phyloP scores from a whole-genome alignment of 2,329 filamentous ascomycete genomes.

The Colletotrichum siamense region DNA sequence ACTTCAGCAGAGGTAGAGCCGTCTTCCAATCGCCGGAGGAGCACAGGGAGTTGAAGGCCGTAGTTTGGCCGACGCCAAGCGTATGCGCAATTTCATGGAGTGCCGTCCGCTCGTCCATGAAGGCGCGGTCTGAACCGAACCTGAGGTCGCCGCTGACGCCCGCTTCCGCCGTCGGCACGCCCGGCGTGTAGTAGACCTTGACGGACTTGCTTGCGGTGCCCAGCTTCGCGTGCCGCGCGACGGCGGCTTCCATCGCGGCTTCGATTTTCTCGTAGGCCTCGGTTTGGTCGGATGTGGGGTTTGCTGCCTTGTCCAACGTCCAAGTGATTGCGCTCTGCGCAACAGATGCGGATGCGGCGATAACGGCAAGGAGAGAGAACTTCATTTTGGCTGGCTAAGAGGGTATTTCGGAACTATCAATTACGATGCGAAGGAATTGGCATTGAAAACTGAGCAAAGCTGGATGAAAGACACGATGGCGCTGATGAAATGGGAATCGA shows the following conservation, averaged over 20 bases:
- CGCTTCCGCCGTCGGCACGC: conserved; percentile 51
- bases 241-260: conserved; percentile 44
- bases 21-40: conserved; percentile 45
- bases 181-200: conserved; percentile 44
- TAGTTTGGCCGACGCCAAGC: conserved; percentile 50
- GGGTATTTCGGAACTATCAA: neutral
- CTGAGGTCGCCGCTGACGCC: conserved; percentile 52
- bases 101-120: conserved; percentile 55
- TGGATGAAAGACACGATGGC: neutral
- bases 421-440: neutral
- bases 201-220: conserved; percentile 42
- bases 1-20: conserved; percentile 41
- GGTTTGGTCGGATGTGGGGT: conserved; percentile 44
- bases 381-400: conserved; percentile 15
- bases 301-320: conserved; percentile 39
- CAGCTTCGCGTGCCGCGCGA: conserved; percentile 42
- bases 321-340: conserved; percentile 44
- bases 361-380: conserved; percentile 31
- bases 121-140: conserved; percentile 48
- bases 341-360: conserved; percentile 33
- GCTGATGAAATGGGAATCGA: neutral
- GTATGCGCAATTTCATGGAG: conserved; percentile 55
- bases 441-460: neutral
- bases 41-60: conserved; percentile 43
- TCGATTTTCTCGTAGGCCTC: conserved; percentile 52